Conservation (phyloP, 2,329 filamentous ascomycete species). For the Verticillium klebahnii region DNA sequence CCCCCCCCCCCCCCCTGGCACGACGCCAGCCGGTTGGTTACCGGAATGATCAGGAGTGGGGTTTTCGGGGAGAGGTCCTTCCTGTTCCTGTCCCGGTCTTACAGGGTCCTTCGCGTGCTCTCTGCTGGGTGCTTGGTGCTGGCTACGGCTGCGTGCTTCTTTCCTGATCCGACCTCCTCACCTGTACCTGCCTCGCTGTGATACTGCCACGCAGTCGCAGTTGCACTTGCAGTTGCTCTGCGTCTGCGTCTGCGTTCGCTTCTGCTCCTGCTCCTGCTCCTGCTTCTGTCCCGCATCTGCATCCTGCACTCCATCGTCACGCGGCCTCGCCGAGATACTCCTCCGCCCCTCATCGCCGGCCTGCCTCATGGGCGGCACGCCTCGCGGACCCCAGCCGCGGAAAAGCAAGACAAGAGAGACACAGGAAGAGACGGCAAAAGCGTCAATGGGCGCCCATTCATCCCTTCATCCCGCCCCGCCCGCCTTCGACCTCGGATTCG, state of each 20-base stretch:
- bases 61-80: not conserved
- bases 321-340: not conserved
- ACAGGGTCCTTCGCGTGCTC: not conserved
- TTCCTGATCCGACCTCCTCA: too few relatives aligned
- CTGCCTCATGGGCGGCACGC: not conserved
- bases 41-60: not conserved
- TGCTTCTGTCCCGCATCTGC: not conserved
- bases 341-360: not conserved
- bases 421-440: not conserved
- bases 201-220: not conserved
- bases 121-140: too few relatives aligned
- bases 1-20: not conserved
- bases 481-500: too few relatives aligned
- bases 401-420: not conserved
- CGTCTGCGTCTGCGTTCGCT: too few relatives aligned
- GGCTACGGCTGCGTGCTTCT: too few relatives aligned
- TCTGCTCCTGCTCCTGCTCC: not conserved
- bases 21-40: slow-evolving; percentile 1
- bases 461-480: not conserved
- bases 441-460: not conserved
- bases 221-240: not conserved
- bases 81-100: not conserved
- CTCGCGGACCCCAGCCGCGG: not conserved
- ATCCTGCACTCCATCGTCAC: not conserved
- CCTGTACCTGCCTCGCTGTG: too few relatives aligned